Percentiles rank a stretch among this genome's conserved stretches.
These are phyloP conservation scores for Trebouxia gelatinosa DNA, from an alignment of 163 green algal species.

Conservation along the genomic window DNA sequence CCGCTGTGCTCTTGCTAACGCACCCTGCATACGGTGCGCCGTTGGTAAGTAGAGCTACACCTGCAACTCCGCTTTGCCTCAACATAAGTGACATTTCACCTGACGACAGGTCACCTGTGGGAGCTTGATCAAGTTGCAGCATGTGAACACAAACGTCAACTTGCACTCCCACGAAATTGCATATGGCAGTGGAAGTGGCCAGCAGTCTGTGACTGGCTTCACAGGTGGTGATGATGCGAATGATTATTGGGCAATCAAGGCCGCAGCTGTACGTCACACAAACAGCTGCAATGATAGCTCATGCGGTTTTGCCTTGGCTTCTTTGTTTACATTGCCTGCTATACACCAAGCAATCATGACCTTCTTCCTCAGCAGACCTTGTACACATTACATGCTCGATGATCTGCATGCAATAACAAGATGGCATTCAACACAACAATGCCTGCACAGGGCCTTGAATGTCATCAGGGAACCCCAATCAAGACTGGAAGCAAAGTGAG, in stretches of 20 bases:
- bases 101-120: slow-evolving; percentile 87
- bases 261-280: slow-evolving; percentile 32
- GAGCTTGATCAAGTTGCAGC: slow-evolving; percentile 85
- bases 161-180: slow-evolving; percentile 86
- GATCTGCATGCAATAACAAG: no score
- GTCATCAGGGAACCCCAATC: slow-evolving; percentile 60
- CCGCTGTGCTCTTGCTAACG: background rate
- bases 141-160: slow-evolving; percentile 56
- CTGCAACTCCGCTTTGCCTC: no score
- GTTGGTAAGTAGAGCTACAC: background rate
- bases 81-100: no score
- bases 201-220: slow-evolving; percentile 89
- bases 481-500: slow-evolving; percentile 59
- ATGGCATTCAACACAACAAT: background rate
- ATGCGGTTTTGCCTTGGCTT: background rate
- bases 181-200: slow-evolving; percentile 82
- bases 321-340: background rate
- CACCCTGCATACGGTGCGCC: background rate
- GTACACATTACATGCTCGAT: background rate
- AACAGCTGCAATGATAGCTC: background rate
- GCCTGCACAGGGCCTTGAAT: slow-evolving; percentile 31
- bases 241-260: slow-evolving; percentile 81
- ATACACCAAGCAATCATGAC: no score
- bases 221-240: slow-evolving; percentile 59
- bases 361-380: background rate